Evolutionary conservation across 2,329 filamentous ascomycete species (phyloP).

Genomic region (Colletotrichum sp.): DNA sequence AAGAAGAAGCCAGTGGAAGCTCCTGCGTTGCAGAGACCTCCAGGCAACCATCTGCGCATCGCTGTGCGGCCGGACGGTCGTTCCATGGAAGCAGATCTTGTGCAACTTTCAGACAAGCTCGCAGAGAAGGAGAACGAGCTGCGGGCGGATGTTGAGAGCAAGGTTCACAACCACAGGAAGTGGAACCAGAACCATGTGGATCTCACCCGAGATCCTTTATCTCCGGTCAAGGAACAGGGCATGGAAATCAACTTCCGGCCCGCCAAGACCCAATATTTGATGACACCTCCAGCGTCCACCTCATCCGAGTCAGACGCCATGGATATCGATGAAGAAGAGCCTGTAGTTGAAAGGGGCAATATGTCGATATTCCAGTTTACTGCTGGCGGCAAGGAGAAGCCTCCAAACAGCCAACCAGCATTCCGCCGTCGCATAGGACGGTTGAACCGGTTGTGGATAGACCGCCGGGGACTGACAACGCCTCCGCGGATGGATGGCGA

Average conservation of each 20-base stretch:
- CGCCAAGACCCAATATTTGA: conserved; percentile 73
- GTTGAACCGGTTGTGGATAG: conserved; percentile 85
- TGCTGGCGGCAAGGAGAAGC: conserved; percentile 44
- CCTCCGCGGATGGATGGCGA: conserved; percentile 50
- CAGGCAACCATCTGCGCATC: conserved; percentile 70
- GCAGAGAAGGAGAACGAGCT: conserved; percentile 85
- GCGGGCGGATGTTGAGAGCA: conserved; percentile 81
- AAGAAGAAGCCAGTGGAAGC: conserved; percentile 72
- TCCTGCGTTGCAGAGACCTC: conserved; percentile 64
- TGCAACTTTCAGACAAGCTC: conserved; percentile 76
- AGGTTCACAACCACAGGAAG: conserved; percentile 84
- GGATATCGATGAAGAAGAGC: conserved; percentile 52
- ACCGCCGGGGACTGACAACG: conserved; percentile 73
- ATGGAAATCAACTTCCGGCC: conserved; percentile 71
- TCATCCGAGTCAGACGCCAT: conserved; percentile 54
- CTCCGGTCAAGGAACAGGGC: conserved; percentile 72
- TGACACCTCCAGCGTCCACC: conserved; percentile 67
- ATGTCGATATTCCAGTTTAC: conserved; percentile 51
- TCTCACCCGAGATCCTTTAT: conserved; percentile 83
- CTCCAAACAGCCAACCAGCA: conserved; percentile 57
- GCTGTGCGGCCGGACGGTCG: conserved; percentile 75
- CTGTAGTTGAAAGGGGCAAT: conserved; percentile 32
- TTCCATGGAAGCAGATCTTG: conserved; percentile 78
- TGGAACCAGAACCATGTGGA: conserved; percentile 94
- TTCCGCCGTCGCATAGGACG: conserved; percentile 87